Conservation (phyloP, 352 stramenopile genomes). For the Phytophthora fragariaefolia region DNA sequence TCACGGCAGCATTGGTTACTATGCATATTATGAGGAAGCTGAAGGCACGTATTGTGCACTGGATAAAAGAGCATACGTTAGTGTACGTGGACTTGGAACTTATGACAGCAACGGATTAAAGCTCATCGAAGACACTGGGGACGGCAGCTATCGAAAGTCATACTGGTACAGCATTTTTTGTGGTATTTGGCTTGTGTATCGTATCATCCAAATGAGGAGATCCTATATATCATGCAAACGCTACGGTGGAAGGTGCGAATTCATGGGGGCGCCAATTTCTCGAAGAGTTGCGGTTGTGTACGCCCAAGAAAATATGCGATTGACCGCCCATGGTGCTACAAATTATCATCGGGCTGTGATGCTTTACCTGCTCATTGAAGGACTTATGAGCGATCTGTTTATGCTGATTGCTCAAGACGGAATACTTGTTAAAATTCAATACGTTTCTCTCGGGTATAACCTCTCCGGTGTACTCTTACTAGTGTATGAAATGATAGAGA, state of each 20-base stretch:
- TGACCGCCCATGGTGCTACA: slow-evolving; percentile 8
- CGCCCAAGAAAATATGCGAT: slow-evolving; percentile 21
- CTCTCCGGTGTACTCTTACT: slow-evolving; percentile 18
- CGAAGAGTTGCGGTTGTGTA: slow-evolving; percentile 17
- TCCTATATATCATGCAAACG: slow-evolving; percentile 18
- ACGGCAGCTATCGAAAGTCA: slow-evolving; percentile 7
- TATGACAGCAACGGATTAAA: slow-evolving; percentile 20
- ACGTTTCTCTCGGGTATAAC: slow-evolving; percentile 19
- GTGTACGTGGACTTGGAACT: slow-evolving; percentile 12
- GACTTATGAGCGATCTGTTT: slow-evolving; percentile 21
- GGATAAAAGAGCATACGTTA: slow-evolving; percentile 10
- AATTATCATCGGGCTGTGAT: slow-evolving; percentile 13
- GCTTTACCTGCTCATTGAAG: slow-evolving; percentile 18
- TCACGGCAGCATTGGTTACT: slow-evolving; percentile 21
- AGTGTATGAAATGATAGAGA: slow-evolving; percentile 21
- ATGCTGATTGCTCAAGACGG: slow-evolving; percentile 19
- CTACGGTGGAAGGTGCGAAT: slow-evolving; percentile 11
- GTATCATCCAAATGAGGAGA: slow-evolving; percentile 5
- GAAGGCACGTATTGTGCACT: slow-evolving; percentile 5
- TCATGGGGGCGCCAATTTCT: background rate
- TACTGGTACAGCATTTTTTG: slow-evolving; percentile 20
- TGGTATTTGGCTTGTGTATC: slow-evolving; percentile 13
- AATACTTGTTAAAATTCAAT: slow-evolving; percentile 16
- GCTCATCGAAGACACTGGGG: background rate
- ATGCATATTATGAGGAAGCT: slow-evolving; percentile 19